Evolutionary conservation across 1,284 basidiomycete genomes (phyloP).

Genomic region (Cutaneotrichosporon sp.): DNA sequence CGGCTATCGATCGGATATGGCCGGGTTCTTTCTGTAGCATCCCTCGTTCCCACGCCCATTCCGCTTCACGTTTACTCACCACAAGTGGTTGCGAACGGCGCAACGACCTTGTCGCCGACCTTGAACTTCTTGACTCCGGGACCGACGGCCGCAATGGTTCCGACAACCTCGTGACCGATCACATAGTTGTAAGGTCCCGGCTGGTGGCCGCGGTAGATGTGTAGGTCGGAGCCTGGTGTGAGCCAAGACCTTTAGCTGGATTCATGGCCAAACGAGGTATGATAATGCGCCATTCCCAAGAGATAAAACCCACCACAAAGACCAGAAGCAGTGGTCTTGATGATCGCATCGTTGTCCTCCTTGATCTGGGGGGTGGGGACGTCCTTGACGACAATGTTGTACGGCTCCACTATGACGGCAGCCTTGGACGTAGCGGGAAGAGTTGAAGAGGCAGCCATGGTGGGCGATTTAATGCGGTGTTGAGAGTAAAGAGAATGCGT

Average conservation of each 20-base stretch:
- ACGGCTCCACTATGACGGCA: slow-evolving; percentile 37
- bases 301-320: slow-evolving; percentile 43
- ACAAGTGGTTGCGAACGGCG: slow-evolving; percentile 80
- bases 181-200: slow-evolving; percentile 32
- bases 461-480: not conserved
- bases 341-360: slow-evolving; percentile 37
- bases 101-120: slow-evolving; percentile 78
- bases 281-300: no score
- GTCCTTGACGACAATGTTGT: slow-evolving; percentile 38
- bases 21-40: no score
- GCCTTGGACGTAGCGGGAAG: slow-evolving; percentile 39
- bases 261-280: no score
- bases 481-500: not conserved
- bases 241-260: not conserved
- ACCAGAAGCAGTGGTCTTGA: slow-evolving; percentile 40
- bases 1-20: not conserved
- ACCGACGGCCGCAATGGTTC: slow-evolving; percentile 72
- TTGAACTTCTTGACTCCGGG: slow-evolving; percentile 65
- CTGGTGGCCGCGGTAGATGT: slow-evolving; percentile 68
- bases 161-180: slow-evolving; percentile 78
- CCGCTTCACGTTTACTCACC: slow-evolving; percentile 58
- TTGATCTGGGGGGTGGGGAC: slow-evolving; percentile 35
- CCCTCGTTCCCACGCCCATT: not conserved
- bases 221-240: slow-evolving; percentile 72
- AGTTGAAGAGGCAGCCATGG: not conserved